Base-by-base conservation (phyloP, 2,329 filamentous ascomycete species). In the Cercospora zeina region DNA sequence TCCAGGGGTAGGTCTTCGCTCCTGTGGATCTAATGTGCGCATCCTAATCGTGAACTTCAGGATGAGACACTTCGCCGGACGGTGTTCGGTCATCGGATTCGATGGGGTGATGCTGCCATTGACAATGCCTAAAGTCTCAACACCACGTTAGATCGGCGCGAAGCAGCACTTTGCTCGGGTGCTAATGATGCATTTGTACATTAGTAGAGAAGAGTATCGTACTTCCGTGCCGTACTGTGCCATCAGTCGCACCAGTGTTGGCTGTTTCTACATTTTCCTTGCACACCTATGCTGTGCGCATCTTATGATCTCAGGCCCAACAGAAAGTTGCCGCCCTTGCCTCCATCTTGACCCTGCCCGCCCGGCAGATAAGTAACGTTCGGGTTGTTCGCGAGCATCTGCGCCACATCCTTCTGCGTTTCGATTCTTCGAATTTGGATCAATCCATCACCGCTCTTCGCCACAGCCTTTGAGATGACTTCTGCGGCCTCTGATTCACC, bases 371-470 rank as follows among this genome's bases (percentile, higher is more conserved):
- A 99, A 53, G 92, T 93, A 58, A 99, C 93, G 72, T 99, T 97
- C 64, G 95, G 93, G 80, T 99, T 99, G 63, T 81, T 81, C 19
- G 93, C 87, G 73, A 99, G 80, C 69, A 93, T 93, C 79, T 92
- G 86, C 9, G 95, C 95, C 78, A 99, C 97, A 73, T 99, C 96
- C 77, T 89, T 91, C 76, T 91, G 93, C 13, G 95, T 96, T 82
- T 99, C 95, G 73, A 99, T 97, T 82, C 93, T 89, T 82, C 95
- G 84, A 78, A 99, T 97, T 85, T 95, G 87, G 69, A 99, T 90
- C 72, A 99, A 82, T 47, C 95, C 95, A 77, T 96, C 93, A 69
- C 95, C 95, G 62, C 87, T 85, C 87, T 96, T 97, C 70, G 91
- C 88, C 70, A 99, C 93, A 19, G 93, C 93, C 81, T 89, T 95